Percentiles rank a stretch among this genome's conserved stretches.
phyloP scores from a whole-genome alignment of 306 rosid genomes.

The Heteromeles arbutifolia region DNA sequence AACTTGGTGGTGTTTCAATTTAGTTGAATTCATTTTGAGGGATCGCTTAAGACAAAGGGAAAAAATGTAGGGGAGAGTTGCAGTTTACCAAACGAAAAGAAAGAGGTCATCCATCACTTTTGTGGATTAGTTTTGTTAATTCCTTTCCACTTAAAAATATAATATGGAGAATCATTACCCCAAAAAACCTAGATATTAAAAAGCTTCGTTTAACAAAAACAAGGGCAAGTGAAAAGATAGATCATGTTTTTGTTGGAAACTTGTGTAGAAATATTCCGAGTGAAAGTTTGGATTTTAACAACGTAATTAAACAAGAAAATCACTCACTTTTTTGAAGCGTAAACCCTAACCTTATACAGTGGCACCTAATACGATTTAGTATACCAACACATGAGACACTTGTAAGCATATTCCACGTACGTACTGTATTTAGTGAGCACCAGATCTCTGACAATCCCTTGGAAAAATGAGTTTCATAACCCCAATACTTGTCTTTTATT shows the following conservation, averaged over 20 bases:
- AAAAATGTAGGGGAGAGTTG: constrained; percentile 2
- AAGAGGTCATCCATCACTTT: neutral
- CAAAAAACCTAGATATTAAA: too few relatives aligned
- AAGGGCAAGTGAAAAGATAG: neutral
- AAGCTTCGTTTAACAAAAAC: neutral
- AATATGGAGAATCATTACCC: neutral
- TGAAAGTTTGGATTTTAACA: neutral
- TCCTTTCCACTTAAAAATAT: neutral
- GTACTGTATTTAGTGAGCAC: neutral
- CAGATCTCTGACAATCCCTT: neutral
- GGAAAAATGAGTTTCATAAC: neutral
- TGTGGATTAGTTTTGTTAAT: neutral
- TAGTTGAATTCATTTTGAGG: neutral
- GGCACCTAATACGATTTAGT: neutral
- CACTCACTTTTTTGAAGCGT: neutral
- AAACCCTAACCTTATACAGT: neutral
- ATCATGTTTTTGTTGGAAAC: neutral
- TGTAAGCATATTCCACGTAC: neutral
- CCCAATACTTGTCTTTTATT: neutral
- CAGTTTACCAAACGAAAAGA: constrained; percentile 5
- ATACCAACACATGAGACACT: neutral
- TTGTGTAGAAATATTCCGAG: neutral
- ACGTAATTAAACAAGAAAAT: neutral
- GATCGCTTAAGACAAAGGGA: neutral
- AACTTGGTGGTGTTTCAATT: neutral